A percentile compares a stretch with the other conserved stretches of the same genome.
Conservation (phyloP, 352 stramenopile species). For the Pythium aphanidermatum region DNA sequence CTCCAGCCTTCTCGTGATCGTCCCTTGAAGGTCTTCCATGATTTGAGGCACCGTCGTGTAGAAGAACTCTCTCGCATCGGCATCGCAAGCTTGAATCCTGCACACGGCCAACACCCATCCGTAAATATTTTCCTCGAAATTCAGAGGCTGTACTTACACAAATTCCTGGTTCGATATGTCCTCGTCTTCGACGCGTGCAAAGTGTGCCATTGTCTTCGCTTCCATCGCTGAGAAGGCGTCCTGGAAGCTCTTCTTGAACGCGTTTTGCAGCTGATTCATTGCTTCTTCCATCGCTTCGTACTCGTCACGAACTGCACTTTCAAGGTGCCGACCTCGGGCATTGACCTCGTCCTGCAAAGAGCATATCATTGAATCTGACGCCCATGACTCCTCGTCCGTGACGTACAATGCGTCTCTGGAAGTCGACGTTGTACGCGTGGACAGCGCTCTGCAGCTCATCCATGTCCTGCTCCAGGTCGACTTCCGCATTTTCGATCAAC, state of each 20-base stretch:
- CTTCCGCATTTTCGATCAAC: conserved; percentile 65
- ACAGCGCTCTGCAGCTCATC: conserved; percentile 73
- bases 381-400: neutral
- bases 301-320: conserved; percentile 45
- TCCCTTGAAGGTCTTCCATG: conserved; percentile 84
- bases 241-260: conserved; percentile 46
- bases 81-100: conserved; percentile 46
- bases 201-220: conserved; percentile 52
- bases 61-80: conserved; percentile 60
- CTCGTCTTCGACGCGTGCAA: conserved; percentile 45
- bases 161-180: conserved; percentile 42
- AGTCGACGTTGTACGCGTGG: conserved; percentile 79
- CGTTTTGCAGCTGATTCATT: conserved; percentile 36
- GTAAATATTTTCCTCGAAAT: neutral
- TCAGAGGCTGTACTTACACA: conserved; percentile 21
- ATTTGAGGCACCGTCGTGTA: conserved; percentile 82
- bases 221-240: conserved; percentile 44
- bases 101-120: neutral
- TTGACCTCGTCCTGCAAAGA: conserved; percentile 58
- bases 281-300: conserved; percentile 57
- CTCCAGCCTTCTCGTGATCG: conserved; percentile 83
- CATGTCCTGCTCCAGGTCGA: conserved; percentile 75
- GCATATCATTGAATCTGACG: neutral
- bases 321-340: conserved; percentile 38
- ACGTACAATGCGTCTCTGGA: conserved; percentile 70